These are phyloP conservation scores for Ganoderma meredithae DNA, from an alignment of 1,284 basidiomycete genomes.

Conservation along the genomic window DNA sequence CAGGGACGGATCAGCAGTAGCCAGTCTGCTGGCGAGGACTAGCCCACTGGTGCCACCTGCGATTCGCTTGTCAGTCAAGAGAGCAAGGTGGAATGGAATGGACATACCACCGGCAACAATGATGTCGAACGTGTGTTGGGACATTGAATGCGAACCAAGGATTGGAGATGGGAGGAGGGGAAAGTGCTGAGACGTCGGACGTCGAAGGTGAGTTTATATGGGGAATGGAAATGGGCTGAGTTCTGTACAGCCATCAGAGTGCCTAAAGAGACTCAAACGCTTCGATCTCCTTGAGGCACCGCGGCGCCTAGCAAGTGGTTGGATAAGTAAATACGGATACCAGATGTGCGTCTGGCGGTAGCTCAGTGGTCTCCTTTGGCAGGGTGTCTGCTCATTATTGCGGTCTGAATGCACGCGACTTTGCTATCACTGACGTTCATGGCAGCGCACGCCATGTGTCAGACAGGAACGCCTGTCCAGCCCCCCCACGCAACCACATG, in stretches of 20 bases:
- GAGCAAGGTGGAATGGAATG: background rate
- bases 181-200: background rate
- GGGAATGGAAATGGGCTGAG: background rate
- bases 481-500: background rate
- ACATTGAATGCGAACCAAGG: conserved; percentile 11
- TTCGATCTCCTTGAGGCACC: background rate
- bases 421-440: background rate
- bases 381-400: background rate
- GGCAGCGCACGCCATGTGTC: background rate
- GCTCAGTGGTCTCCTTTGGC: background rate
- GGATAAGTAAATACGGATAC: background rate
- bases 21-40: conserved; percentile 54
- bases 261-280: background rate
- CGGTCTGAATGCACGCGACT: background rate
- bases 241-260: background rate
- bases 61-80: background rate
- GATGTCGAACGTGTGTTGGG: conserved; percentile 21
- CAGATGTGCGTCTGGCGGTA: background rate
- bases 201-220: background rate
- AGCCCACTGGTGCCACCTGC: conserved; percentile 57
- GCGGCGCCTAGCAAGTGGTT: background rate
- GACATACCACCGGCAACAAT: conserved; percentile 28
- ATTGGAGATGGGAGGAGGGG: background rate
- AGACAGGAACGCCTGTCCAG: background rate
- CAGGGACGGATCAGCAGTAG: conserved; percentile 51